These are phyloP conservation scores for Rutidosis leptorrhynchoides DNA, from an alignment of 129 eudicot species.

Conservation along the genomic window DNA sequence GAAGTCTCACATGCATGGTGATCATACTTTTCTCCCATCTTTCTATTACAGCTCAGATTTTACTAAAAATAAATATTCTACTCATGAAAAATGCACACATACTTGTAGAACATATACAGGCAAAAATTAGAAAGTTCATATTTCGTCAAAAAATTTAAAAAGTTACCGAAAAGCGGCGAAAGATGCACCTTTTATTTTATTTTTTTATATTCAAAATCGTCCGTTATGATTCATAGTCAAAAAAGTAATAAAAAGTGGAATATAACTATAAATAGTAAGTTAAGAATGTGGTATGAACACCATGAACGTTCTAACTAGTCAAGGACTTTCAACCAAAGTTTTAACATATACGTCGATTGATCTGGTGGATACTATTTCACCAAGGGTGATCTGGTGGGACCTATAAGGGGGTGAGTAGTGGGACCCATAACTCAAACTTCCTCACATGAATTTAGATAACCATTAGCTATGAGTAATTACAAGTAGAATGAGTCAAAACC, in stretches of 20 bases:
- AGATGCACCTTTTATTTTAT: no score
- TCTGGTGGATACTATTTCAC: background rate
- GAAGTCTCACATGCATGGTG: background rate
- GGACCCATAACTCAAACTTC: background rate
- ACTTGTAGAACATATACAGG: background rate
- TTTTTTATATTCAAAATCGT: no score
- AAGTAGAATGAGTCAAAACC: no score
- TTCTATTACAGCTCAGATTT: background rate
- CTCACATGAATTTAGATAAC: background rate
- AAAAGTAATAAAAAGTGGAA: background rate
- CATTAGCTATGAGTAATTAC: no score
- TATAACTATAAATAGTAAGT: background rate
- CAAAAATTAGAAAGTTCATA: background rate
- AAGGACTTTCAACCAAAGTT: background rate
- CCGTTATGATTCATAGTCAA: background rate
- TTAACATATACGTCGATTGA: background rate
- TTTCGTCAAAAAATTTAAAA: no score
- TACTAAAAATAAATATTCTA: background rate
- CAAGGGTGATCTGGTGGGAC: background rate
- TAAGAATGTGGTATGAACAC: background rate
- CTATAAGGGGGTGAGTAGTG: background rate
- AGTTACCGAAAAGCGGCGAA: no score
- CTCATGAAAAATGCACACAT: background rate
- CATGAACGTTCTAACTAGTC: background rate
- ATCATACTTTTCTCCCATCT: background rate